Percentiles rank a stretch among this genome's conserved stretches.
Conservation (phyloP, 2,329 filamentous ascomycete species). For the Acarospora socialis region DNA sequence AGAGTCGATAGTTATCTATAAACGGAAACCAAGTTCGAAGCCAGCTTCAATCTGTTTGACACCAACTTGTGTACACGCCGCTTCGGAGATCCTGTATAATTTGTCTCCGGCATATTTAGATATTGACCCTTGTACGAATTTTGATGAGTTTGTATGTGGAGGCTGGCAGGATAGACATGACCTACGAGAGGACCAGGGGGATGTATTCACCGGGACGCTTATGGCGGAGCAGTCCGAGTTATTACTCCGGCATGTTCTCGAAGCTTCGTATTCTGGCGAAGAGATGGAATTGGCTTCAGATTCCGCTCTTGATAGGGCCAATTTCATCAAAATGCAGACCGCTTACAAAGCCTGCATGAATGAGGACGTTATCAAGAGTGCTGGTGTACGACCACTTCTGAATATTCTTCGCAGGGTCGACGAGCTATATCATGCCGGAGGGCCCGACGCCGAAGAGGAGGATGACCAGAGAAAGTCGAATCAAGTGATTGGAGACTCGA, state of each 20-base stretch:
- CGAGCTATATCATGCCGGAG: slow-evolving; percentile 28
- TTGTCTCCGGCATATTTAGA: slow-evolving; percentile 46
- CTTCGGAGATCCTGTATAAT: slow-evolving; percentile 48
- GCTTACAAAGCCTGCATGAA: slow-evolving; percentile 54
- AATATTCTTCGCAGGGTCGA: slow-evolving; percentile 41
- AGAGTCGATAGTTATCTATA: neutral
- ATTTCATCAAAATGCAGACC: slow-evolving; percentile 51
- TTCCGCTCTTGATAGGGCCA: slow-evolving; percentile 40
- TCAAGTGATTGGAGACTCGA: slow-evolving; percentile 6
- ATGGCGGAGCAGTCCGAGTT: slow-evolving; percentile 48
- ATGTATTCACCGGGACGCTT: slow-evolving; percentile 44
- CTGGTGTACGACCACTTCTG: slow-evolving; percentile 42
- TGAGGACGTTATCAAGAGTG: slow-evolving; percentile 39
- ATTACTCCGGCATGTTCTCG: slow-evolving; percentile 48
- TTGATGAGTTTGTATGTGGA: slow-evolving; percentile 53
- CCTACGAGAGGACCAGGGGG: slow-evolving; percentile 48
- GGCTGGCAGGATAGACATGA: slow-evolving; percentile 52
- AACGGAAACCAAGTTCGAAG: neutral
- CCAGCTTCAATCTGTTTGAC: slow-evolving; percentile 34
- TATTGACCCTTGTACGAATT: slow-evolving; percentile 55
- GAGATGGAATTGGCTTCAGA: slow-evolving; percentile 14
- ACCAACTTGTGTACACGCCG: slow-evolving; percentile 48
- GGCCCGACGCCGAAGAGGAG: slow-evolving; percentile 13
- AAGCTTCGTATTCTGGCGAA: slow-evolving; percentile 38
- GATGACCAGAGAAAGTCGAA: neutral